These are phyloP conservation scores for Calonectria henricotiae DNA, from an alignment of 2,329 filamentous ascomycete species.

Conservation along the genomic window DNA sequence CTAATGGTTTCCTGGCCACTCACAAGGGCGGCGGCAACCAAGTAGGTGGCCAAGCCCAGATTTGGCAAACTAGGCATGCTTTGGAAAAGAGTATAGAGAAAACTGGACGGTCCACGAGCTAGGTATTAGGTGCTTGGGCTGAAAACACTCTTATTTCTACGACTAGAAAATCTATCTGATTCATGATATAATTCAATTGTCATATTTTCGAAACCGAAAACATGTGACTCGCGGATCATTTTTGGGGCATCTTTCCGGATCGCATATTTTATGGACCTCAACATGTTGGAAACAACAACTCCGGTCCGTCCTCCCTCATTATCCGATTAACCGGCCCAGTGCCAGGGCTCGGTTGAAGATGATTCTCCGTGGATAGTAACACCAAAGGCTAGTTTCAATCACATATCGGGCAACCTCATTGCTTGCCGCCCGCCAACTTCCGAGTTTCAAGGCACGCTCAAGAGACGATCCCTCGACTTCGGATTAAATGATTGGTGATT, in stretches of 20 bases:
- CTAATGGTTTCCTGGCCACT: background rate
- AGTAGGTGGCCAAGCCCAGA: background rate
- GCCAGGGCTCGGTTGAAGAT: background rate
- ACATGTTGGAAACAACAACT: background rate
- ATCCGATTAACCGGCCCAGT: conserved; percentile 14
- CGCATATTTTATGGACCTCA: background rate
- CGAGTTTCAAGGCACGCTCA: background rate
- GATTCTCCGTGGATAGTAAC: background rate
- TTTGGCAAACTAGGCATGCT: conserved; percentile 1
- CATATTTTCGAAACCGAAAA: background rate
- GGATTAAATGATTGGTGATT: conserved; percentile 1
- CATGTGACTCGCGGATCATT: background rate
- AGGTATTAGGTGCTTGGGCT: too few species aligned
- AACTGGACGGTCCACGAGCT: too few species aligned
- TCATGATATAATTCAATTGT: background rate
- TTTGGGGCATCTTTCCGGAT: background rate
- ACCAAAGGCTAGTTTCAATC: background rate
- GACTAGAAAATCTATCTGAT: background rate
- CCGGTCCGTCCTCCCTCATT: background rate
- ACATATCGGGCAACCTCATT: conserved; percentile 4
- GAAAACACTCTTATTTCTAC: background rate
- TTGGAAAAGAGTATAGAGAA: background rate
- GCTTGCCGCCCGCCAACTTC: background rate
- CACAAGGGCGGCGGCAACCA: background rate
- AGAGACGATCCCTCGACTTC: background rate